Base-by-base conservation (phyloP, 108 stramenopile genomes). In the Nannochloropsis granulata region DNA sequence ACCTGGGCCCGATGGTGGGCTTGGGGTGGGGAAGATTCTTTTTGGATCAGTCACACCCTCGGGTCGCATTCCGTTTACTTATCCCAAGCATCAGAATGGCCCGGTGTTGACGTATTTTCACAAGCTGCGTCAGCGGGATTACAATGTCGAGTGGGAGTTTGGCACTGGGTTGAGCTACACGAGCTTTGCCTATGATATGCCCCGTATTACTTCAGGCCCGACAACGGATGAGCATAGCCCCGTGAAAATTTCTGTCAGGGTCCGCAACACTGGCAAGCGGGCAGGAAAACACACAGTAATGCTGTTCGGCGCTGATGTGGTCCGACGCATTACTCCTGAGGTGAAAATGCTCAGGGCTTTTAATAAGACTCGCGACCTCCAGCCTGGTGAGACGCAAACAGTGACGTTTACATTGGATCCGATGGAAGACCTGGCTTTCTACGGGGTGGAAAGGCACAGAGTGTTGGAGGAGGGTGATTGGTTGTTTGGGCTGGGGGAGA, bases 121-220 rank as follows among this genome's bases (percentile, higher is more conserved):
- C 3, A 80, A 85, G 45, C 44, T 82, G 16, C 80, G 86, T 13
- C 44, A 82, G 42, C 82, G 45, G 25, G 82, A 82, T 42, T 23
- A n/a, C 13, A n/a, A 81, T 21, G 56, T 71, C 23, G 88, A 90
- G 88, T 90, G 87, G 85, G 83, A 85, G 87, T 90, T 90, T 44
- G 90, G 90, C 56, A 78, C 80, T 13, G 90, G 90, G 0, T 46
- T 89, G 86, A 86, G 85, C 44, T 90, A 89, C 86, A 89, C 90
- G 2, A 21, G 26, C 44, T 90, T 90, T 44, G 80, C 81, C 46
- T 86, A 87, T 81, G 80, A 43, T 0, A 78, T 19, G 23, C 79
- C 87, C 24, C 13, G 34, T 26, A 25, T 90, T 34, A 23, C 83
- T 23, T 78, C 83, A 21, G 79, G 43, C 11, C 34, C 13, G 9